These are phyloP conservation scores for Moesziomyces parantarcticus DNA, from an alignment of 1,284 basidiomycete species.

Conservation along the genomic window DNA sequence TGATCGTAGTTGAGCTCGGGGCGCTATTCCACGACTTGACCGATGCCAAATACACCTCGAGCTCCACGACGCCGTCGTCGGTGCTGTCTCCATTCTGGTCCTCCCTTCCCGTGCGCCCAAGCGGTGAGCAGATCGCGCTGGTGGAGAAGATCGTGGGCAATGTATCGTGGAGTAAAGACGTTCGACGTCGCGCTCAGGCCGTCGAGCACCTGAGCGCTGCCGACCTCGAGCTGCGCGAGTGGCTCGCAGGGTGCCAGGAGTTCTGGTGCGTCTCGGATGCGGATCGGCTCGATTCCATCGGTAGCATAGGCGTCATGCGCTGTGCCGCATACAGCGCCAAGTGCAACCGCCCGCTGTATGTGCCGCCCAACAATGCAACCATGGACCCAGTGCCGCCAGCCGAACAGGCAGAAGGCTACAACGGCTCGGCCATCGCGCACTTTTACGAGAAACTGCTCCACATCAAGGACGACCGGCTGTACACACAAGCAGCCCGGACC, in stretches of 20 bases:
- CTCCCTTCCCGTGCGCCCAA: neutral
- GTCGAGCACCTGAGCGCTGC: neutral
- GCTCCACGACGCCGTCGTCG: slow-evolving; percentile 1
- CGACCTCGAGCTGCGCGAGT: slow-evolving; percentile 68
- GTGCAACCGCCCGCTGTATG: slow-evolving; percentile 77
- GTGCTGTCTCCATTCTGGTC: slow-evolving; percentile 27
- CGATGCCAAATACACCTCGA: slow-evolving; percentile 80
- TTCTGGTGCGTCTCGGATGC: slow-evolving; percentile 92
- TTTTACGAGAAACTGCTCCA: slow-evolving; percentile 79
- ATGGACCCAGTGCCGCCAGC: slow-evolving; percentile 43
- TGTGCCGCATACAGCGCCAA: slow-evolving; percentile 83
- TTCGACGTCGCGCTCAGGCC: slow-evolving; percentile 49
- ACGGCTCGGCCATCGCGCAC: slow-evolving; percentile 78
- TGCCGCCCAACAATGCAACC: slow-evolving; percentile 59
- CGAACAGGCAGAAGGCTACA: slow-evolving; percentile 66
- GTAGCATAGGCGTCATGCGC: slow-evolving; percentile 86
- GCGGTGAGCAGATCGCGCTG: slow-evolving; percentile 10
- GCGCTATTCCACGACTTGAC: slow-evolving; percentile 88
- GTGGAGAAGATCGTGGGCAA: slow-evolving; percentile 77
- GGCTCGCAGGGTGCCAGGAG: slow-evolving; percentile 82
- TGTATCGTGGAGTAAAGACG: slow-evolving; percentile 88
- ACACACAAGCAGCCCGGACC: slow-evolving; percentile 76
- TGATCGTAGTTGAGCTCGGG: slow-evolving; percentile 78
- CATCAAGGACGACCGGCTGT: slow-evolving; percentile 38
- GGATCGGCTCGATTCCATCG: slow-evolving; percentile 89